Evolutionary conservation across 441 rosid genomes (phyloP).

Genomic region (Populus hybrid): DNA sequence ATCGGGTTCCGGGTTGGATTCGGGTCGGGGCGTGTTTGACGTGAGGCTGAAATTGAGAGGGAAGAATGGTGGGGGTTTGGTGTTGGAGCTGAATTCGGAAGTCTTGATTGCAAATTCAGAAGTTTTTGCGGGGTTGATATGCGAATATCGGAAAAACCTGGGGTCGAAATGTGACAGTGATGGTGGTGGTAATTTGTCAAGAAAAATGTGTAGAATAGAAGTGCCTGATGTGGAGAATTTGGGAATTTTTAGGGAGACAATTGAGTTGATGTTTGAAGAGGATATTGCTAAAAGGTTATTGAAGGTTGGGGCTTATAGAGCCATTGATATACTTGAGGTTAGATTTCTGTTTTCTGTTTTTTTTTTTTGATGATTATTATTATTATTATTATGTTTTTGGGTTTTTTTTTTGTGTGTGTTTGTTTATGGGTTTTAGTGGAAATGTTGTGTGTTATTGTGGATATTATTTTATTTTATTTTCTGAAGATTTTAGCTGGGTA

Average conservation of each 20-base stretch:
- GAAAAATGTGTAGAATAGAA: conserved; percentile 63
- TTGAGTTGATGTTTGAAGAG: conserved; percentile 81
- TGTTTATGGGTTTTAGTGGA: background rate
- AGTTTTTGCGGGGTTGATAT: conserved; percentile 54
- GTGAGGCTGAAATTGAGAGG: conserved; percentile 72
- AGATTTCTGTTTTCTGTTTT: background rate
- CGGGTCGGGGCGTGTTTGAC: conserved; percentile 33
- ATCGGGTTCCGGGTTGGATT: conserved; percentile 22
- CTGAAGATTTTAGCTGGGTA: background rate
- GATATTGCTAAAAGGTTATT: conserved; percentile 48
- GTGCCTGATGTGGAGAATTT: conserved; percentile 78
- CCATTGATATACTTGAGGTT: conserved; percentile 85
- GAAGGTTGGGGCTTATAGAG: conserved; percentile 65
- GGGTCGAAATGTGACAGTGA: conserved; percentile 15
- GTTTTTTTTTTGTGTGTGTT: no score
- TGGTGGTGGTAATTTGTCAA: conserved; percentile 15
- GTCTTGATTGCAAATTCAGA: conserved; percentile 60
- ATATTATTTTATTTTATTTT: background rate
- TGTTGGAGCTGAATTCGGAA: conserved; percentile 63
- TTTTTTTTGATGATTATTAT: background rate
- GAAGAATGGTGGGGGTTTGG: conserved; percentile 59
- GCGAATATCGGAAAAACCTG: conserved; percentile 20
- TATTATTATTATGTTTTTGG: background rate
- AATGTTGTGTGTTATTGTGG: background rate
- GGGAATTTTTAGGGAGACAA: conserved; percentile 63